phyloP scores from a whole-genome alignment of 1,139 yeast genomes.

The Spencermartinsiella ligniputridi region DNA sequence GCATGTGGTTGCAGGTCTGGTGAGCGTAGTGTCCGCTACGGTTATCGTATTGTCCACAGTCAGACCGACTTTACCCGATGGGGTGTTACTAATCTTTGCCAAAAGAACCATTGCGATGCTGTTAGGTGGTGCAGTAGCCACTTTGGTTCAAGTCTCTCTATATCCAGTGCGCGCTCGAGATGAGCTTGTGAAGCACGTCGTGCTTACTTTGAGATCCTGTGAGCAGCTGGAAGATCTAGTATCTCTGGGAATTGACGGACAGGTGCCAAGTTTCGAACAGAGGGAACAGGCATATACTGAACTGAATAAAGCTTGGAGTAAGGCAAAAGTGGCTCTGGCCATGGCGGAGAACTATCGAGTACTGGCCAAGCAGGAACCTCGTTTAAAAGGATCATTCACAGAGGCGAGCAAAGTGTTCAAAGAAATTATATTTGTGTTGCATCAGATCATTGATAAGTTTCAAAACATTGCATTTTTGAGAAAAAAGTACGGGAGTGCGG shows the following conservation, averaged over 20 bases:
- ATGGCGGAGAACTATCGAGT: conserved; percentile 41
- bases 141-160: conserved; percentile 41
- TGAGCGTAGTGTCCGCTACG: conserved; percentile 44
- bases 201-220: conserved; percentile 38
- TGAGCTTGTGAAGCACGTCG: conserved; percentile 40
- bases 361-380: conserved; percentile 44
- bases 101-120: conserved; percentile 48
- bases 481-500: conserved; percentile 43
- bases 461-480: conserved; percentile 44
- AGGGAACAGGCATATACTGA: conserved; percentile 16
- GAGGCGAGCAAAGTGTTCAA: conserved; percentile 39
- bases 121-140: conserved; percentile 46
- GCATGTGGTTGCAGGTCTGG: conserved; percentile 47
- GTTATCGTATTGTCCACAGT: conserved; percentile 43
- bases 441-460: conserved; percentile 46
- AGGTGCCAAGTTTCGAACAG: conserved; percentile 25
- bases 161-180: conserved; percentile 48
- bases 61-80: conserved; percentile 39
- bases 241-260: conserved; percentile 42
- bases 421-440: conserved; percentile 43
- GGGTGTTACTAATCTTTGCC: conserved; percentile 42
- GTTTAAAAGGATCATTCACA: conserved; percentile 44
- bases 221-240: conserved; percentile 38
- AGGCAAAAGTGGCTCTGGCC: conserved; percentile 38
- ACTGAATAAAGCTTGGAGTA: conserved; percentile 31